Evolutionary conservation across 1,139 yeast genomes (phyloP).

Genomic region (Yamadazyma friedrichii): DNA sequence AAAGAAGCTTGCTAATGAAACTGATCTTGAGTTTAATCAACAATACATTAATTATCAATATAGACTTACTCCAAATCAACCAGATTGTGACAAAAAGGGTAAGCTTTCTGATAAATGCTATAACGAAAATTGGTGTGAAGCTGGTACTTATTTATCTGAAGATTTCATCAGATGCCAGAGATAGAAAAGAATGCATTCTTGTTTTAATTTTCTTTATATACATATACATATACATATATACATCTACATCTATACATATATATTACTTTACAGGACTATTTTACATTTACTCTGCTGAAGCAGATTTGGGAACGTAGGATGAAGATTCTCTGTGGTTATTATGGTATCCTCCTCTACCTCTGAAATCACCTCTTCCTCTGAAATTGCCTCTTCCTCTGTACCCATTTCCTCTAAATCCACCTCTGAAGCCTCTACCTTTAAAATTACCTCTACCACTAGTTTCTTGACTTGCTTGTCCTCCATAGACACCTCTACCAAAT

Average conservation of each 20-base stretch:
- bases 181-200: too few species aligned
- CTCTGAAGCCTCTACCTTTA: constrained; percentile 28
- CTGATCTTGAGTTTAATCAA: constrained; percentile 35
- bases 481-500: constrained; percentile 86
- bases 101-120: constrained; percentile 34
- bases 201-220: not conserved
- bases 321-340: constrained; percentile 15
- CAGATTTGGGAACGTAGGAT: not conserved
- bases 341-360: constrained; percentile 16
- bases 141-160: constrained; percentile 14
- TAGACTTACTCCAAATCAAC: constrained; percentile 52
- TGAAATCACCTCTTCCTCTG: constrained; percentile 22
- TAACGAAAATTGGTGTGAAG: constrained; percentile 42
- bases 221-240: not conserved
- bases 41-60: constrained; percentile 45
- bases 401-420: constrained; percentile 12
- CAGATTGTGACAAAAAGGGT: constrained; percentile 39
- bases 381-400: constrained; percentile 28
- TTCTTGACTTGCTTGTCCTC: constrained; percentile 70
- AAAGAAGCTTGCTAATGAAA: constrained; percentile 20
- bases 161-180: constrained; percentile 11
- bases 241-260: not conserved
- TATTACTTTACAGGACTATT: too few species aligned
- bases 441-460: constrained; percentile 25
- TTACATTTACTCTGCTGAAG: too few species aligned